Conservation (phyloP, 2,329 filamentous ascomycete species). For the Scedosporium dehoogii region DNA sequence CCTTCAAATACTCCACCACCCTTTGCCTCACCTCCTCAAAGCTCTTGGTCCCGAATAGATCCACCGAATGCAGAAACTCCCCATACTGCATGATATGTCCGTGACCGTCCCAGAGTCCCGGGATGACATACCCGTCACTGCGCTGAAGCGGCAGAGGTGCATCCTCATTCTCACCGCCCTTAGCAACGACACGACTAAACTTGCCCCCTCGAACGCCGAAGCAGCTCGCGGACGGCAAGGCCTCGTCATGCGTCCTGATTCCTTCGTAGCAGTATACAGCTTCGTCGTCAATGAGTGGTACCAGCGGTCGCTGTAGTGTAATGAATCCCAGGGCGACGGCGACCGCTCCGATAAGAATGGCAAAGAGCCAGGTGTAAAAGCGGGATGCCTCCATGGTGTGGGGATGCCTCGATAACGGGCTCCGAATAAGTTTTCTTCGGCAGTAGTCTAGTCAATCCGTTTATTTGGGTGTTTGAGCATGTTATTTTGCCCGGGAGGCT, state of each 20-base stretch:
- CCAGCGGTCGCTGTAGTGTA: constrained; percentile 1
- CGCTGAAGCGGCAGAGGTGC: constrained; percentile 2
- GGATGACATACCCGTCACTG: constrained; percentile 44
- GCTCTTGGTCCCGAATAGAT: constrained; percentile 49
- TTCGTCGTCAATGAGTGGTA: not conserved
- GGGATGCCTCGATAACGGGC: not conserved
- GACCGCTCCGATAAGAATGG: constrained; percentile 1
- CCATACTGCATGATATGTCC: constrained; percentile 58
- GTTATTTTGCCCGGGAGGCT: not conserved
- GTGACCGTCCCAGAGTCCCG: constrained; percentile 62
- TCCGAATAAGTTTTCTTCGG: not conserved
- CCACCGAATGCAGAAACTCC: constrained; percentile 56
- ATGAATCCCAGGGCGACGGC: constrained; percentile 1
- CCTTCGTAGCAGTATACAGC: constrained; percentile 27
- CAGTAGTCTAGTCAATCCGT: not conserved
- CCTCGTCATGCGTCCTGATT: constrained; percentile 25
- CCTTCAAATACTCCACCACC: constrained; percentile 38
- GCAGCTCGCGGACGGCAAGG: constrained; percentile 34
- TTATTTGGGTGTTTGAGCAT: not conserved
- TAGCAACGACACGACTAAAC: constrained; percentile 39
- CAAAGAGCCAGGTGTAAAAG: not conserved
- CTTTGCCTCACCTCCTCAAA: constrained; percentile 43
- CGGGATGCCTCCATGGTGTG: not conserved
- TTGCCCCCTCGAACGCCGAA: constrained; percentile 43
- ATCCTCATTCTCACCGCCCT: constrained; percentile 19